A percentile compares a stretch with the other conserved stretches of the same genome.
Evolutionary conservation across 441 rosid genomes (phyloP).

Genomic region (Pelargonium cotyledonis): DNA sequence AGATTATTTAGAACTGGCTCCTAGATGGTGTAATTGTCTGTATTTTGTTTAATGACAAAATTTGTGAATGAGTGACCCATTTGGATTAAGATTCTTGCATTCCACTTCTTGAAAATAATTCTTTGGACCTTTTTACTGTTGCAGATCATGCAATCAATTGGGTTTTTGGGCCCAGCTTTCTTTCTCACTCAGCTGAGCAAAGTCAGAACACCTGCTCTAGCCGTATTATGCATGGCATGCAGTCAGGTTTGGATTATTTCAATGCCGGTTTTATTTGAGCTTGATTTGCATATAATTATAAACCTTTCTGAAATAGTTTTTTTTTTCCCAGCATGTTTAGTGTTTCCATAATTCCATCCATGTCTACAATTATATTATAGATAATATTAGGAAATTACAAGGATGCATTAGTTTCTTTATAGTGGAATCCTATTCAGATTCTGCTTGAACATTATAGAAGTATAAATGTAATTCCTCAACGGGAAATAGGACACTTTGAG

Average conservation of each 20-base stretch:
- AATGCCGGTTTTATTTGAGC: conserved; percentile 16
- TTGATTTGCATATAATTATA: conserved; percentile 2
- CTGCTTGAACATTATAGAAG: neutral
- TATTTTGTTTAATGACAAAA: too few relatives aligned
- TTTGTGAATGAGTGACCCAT: neutral
- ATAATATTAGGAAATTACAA: neutral
- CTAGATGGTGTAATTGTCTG: too few relatives aligned
- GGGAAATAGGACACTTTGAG: neutral
- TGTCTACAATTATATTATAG: neutral
- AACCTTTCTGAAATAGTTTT: neutral
- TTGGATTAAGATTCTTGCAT: neutral
- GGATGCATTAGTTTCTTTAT: neutral
- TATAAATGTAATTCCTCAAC: neutral
- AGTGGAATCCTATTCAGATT: conserved; percentile 1
- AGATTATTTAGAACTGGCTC: too few relatives aligned
- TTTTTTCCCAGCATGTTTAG: neutral
- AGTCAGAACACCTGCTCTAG: conserved; percentile 86
- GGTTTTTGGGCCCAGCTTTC: conserved; percentile 91
- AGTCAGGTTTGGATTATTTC: conserved; percentile 62
- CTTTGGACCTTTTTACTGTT: conserved; percentile 20
- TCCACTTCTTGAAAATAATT: conserved; percentile 11
- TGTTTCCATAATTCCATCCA: neutral
- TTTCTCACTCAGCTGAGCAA: conserved; percentile 84
- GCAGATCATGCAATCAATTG: conserved; percentile 99
- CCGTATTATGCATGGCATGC: conserved; percentile 98